These are phyloP conservation scores for Mortierella sp. DNA, from an alignment of 371 early-diverging fungal genomes.

Conservation along the genomic window DNA sequence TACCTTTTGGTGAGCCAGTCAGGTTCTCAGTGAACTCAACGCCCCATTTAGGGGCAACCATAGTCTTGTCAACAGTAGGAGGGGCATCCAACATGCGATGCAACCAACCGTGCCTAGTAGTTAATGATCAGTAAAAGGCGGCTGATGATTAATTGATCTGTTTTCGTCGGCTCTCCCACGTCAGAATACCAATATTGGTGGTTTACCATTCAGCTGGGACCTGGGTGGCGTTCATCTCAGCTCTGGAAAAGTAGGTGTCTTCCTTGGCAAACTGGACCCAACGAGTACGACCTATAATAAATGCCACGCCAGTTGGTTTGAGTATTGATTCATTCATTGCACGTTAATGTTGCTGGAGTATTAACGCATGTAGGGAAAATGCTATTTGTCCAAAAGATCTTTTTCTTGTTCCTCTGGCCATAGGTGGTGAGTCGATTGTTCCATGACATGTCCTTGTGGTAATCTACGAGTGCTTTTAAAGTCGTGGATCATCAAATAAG, in stretches of 20 bases:
- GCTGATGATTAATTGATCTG: background rate
- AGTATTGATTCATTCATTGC: background rate
- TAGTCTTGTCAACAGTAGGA: constrained; percentile 68
- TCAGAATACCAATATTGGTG: background rate
- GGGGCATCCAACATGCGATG: constrained; percentile 86
- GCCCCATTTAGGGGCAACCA: constrained; percentile 55
- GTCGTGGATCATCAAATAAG: background rate
- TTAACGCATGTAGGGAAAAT: too few species aligned
- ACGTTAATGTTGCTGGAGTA: background rate
- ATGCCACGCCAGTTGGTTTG: background rate
- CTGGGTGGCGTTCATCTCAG: constrained; percentile 81
- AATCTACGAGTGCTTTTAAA: background rate
- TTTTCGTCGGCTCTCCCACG: background rate
- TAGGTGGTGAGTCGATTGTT: background rate
- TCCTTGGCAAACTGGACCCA: constrained; percentile 88
- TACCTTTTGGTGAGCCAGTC: constrained; percentile 50
- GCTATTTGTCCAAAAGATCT: background rate
- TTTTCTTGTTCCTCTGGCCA: background rate
- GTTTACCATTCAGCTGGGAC: constrained; percentile 92
- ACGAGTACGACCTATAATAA: constrained; percentile 81
- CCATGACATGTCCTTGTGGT: background rate
- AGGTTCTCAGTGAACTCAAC: constrained; percentile 58
- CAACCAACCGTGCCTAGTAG: constrained; percentile 91
- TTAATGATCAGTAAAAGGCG: too few species aligned
- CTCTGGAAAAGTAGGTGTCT: constrained; percentile 56